phyloP scores from a whole-genome alignment of 1,139 yeast genomes.

The Wickerhamiella pararugosa region DNA sequence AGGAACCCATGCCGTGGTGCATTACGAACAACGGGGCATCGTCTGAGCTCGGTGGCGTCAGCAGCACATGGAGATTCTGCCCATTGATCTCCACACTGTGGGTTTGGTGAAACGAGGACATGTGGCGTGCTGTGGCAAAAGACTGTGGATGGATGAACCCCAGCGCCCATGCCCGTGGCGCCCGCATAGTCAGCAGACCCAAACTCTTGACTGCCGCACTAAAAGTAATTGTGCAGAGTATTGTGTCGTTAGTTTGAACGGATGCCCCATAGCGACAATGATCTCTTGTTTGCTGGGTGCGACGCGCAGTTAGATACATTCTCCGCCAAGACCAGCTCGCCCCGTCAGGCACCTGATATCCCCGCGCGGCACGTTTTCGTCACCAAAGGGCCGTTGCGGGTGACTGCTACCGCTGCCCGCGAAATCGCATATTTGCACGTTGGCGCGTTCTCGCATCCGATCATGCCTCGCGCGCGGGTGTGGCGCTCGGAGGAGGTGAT shows the following conservation, averaged over 20 bases:
- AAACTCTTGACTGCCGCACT: not conserved
- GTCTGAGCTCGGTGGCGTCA: constrained; percentile 33
- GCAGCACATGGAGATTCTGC: constrained; percentile 41
- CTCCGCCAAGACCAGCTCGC: not conserved
- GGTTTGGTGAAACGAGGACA: not conserved
- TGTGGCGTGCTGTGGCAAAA: not conserved
- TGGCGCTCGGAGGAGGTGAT: constrained; percentile 14
- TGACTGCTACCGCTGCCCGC: constrained; percentile 10
- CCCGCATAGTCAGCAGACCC: too few relatives aligned
- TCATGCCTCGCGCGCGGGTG: constrained; percentile 15
- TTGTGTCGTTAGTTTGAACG: not conserved
- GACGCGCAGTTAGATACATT: too few relatives aligned
- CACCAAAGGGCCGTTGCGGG: not conserved
- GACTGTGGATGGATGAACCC: not conserved
- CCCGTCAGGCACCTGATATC: not conserved
- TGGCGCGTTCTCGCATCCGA: constrained; percentile 15
- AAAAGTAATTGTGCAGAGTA: not conserved
- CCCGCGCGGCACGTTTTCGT: not conserved
- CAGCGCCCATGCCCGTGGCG: too few relatives aligned
- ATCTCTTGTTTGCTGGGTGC: not conserved
- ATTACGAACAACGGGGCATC: constrained; percentile 47
- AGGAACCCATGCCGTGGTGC: constrained; percentile 95
- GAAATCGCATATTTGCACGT: constrained; percentile 16
- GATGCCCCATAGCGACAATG: not conserved
- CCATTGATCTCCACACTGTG: constrained; percentile 3